Evolutionary conservation across 805 yeast species (phyloP), one percentile per base, ranked within the genome.

Genomic region (Zygoascus flipseniorum): DNA sequence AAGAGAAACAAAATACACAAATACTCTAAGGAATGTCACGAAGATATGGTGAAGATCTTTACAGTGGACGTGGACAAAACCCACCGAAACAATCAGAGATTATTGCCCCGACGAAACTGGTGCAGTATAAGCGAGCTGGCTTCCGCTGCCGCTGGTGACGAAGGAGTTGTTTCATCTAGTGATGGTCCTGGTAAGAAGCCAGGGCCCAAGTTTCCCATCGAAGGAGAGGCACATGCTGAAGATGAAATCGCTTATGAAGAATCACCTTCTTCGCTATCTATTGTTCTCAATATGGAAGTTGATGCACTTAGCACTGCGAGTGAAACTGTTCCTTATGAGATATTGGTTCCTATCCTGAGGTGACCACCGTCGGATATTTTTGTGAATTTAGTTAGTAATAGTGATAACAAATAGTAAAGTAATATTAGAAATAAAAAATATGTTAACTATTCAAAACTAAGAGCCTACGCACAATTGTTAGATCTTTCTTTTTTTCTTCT

Each of bases 11-110:
- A 76, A 52, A 71, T 79, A 20, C 97, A 90, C 68, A 31, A 51
- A 37, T 45, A 18, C 32, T 85, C 79, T 62, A 67, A 62, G 43
- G 66, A 74, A 41, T 82, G 90, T 3, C 86, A 81, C 58, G 97
- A 92, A 66, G 93, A 89, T 61, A 77, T 86, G 65, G 80, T 89
- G n/a, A 85, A 86, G 0, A 61, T 89, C 8, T 89, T 90, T 68
- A 62, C 70, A 2, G 64, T 67, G 23, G 86, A 87, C 51, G 80
- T 82, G 0, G 77, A 82, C 56, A 85, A 83, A 1, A 58, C 68
- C 2, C 42, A 50, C 2, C 70, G 85, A 54, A 65, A 61, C 13
- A 83, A 79, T 68, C 74, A 69, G 47, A 74, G 72, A 60, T 82
- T 84, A 60, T 62, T 78, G 63, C 80, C 82, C 56, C 73, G 73